phyloP scores from a whole-genome alignment of 129 eudicot genomes.

The Artemisia annua region DNA sequence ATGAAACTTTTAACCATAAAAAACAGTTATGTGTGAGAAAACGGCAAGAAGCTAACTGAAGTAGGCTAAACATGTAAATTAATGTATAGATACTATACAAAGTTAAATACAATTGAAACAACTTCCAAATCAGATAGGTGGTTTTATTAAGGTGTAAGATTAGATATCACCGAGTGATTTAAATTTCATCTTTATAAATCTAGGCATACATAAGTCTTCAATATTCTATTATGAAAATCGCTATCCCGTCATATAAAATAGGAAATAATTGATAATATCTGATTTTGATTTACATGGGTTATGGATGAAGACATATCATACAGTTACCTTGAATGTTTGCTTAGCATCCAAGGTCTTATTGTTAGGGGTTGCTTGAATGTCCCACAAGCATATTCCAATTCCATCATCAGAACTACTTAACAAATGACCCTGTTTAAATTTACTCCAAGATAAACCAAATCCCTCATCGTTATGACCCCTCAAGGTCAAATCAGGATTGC shows the following conservation, averaged over 20 bases:
- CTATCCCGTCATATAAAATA: no score
- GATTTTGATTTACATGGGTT: no score
- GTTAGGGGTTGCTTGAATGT: conserved; percentile 77
- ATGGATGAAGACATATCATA: background rate
- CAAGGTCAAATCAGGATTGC: conserved; percentile 90
- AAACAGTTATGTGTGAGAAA: background rate
- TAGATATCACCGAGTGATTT: background rate
- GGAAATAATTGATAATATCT: no score
- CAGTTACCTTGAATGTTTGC: conserved; percentile 77
- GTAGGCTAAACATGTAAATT: no score
- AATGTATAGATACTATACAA: no score
- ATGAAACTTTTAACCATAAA: conserved; percentile 48
- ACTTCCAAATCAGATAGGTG: background rate
- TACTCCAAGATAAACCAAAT: conserved; percentile 95
- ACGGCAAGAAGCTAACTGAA: background rate
- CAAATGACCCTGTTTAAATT: conserved; percentile 81
- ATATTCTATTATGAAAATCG: no score
- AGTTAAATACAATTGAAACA: no score
- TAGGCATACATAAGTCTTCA: no score
- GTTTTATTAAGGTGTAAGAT: background rate
- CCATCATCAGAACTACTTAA: conserved; percentile 97
- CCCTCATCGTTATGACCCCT: conserved; percentile 90
- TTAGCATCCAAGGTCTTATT: conserved; percentile 77
- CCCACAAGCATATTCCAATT: conserved; percentile 97
- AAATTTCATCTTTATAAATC: background rate